Percentiles rank a stretch among this genome's conserved stretches.
Conservation (phyloP, 202 grass and related monocot genomes). For the Schoenoplectus triqueter region DNA sequence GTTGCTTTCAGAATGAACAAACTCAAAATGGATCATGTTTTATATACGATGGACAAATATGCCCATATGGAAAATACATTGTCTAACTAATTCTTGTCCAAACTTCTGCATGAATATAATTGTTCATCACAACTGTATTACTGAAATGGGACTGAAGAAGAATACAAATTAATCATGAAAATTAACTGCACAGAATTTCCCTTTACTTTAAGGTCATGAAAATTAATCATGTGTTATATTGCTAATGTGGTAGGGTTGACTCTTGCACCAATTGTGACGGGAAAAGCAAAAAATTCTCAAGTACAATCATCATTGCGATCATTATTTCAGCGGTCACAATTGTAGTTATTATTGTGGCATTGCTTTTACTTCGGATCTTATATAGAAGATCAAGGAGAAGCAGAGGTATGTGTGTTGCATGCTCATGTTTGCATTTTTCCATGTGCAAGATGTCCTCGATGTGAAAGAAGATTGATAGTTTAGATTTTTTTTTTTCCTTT, state of each 20-base stretch:
- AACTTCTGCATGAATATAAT: no score
- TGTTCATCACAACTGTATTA: no score
- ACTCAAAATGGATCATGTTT: no score
- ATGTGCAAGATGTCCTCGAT: no score
- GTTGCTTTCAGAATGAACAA: neutral
- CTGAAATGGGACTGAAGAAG: no score
- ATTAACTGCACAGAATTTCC: neutral
- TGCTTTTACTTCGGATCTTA: conserved; percentile 14
- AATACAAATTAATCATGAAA: no score
- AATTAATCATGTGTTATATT: neutral
- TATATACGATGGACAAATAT: no score
- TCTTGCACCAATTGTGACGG: conserved; percentile 1
- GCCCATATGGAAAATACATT: no score
- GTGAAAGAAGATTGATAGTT: neutral
- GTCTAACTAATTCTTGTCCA: no score
- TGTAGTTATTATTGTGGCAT: neutral
- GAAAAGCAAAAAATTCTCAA: neutral
- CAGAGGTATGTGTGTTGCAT: no score
- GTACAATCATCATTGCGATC: neutral
- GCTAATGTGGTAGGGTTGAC: conserved; percentile 8
- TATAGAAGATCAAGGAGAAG: neutral
- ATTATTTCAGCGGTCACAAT: neutral
- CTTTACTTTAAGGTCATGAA: neutral
- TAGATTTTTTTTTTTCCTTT: neutral
- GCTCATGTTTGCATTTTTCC: no score